Conservation (phyloP, 495 filamentous ascomycete species). For the Hypoxylon fuscum region DNA sequence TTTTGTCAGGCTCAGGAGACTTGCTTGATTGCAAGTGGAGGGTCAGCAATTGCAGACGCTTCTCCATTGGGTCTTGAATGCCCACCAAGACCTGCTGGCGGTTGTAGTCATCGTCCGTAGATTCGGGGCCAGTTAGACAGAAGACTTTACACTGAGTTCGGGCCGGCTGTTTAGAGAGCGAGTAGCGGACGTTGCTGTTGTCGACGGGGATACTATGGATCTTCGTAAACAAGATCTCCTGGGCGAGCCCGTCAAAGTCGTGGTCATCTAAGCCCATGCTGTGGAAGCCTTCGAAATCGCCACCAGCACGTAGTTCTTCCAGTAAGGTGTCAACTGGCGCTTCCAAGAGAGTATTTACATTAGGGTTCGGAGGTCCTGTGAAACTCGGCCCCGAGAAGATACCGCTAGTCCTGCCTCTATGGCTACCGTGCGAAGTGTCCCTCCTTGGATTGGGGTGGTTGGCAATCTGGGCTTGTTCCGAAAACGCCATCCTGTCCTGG, state of each 20-base stretch:
- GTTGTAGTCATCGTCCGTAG: slow-evolving; percentile 58
- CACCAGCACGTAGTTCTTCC: slow-evolving; percentile 69
- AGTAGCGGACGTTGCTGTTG: slow-evolving; percentile 66
- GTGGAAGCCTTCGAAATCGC: slow-evolving; percentile 72
- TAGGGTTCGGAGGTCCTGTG: slow-evolving; percentile 49
- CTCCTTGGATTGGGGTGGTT: slow-evolving; percentile 61
- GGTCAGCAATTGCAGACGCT: slow-evolving; percentile 71
- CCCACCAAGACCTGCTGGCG: slow-evolving; percentile 69
- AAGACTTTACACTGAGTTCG: slow-evolving; percentile 67
- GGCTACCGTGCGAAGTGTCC: slow-evolving; percentile 77
- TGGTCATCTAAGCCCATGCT: slow-evolving; percentile 76
- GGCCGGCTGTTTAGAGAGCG: slow-evolving; percentile 57
- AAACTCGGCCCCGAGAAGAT: slow-evolving; percentile 52
- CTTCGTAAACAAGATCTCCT: slow-evolving; percentile 77
- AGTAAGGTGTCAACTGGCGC: slow-evolving; percentile 75
- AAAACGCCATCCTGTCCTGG: slow-evolving; percentile 78
- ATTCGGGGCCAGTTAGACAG: slow-evolving; percentile 67
- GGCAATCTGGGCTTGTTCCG: slow-evolving; percentile 67
- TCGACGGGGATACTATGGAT: slow-evolving; percentile 74
- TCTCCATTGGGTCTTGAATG: slow-evolving; percentile 72
- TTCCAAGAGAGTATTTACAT: slow-evolving; percentile 66
- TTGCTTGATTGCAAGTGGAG: slow-evolving; percentile 58
- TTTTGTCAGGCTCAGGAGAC: slow-evolving; percentile 35
- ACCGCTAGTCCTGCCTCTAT: slow-evolving; percentile 68
- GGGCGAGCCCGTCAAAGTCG: slow-evolving; percentile 71